Conservation (phyloP, 2,329 filamentous ascomycete species). For the Zelopaecilomyces penicillatus region DNA sequence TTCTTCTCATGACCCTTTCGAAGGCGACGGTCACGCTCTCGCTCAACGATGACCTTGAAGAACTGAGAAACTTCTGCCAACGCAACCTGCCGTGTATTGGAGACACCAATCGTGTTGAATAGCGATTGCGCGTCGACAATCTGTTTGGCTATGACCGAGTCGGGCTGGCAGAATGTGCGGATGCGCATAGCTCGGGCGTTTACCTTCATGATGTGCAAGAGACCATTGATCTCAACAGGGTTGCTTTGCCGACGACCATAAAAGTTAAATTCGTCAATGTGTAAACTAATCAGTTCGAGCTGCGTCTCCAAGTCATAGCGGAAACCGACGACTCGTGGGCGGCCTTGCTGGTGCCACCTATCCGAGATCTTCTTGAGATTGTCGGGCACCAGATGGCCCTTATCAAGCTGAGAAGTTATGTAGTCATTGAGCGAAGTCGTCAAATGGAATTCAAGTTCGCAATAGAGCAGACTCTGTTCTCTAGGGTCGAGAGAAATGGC, state of each 20-base stretch:
- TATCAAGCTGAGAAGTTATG: slow-evolving; percentile 43
- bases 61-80: slow-evolving; percentile 45
- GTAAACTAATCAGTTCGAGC: slow-evolving; percentile 43
- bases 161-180: slow-evolving; percentile 50
- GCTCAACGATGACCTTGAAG: slow-evolving; percentile 44
- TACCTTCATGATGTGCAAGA: slow-evolving; percentile 43
- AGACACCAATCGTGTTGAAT: slow-evolving; percentile 39
- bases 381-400: slow-evolving; percentile 44
- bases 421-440: slow-evolving; percentile 43
- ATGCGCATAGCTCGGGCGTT: slow-evolving; percentile 45
- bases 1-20: slow-evolving; percentile 14
- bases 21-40: slow-evolving; percentile 28
- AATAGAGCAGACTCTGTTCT: slow-evolving; percentile 51
- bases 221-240: slow-evolving; percentile 33
- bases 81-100: slow-evolving; percentile 34
- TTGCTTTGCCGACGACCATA: slow-evolving; percentile 39
- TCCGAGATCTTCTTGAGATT: slow-evolving; percentile 45
- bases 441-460: slow-evolving; percentile 50
- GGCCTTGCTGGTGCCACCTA: slow-evolving; percentile 43
- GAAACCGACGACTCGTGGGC: slow-evolving; percentile 47
- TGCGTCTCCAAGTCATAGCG: slow-evolving; percentile 54
- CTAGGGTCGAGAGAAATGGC: slow-evolving; percentile 45
- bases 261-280: slow-evolving; percentile 46
- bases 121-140: slow-evolving; percentile 44
- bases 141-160: slow-evolving; percentile 50